phyloP scores from a whole-genome alignment of 257 asterid genomes.

The Paraleonurus japonicus region DNA sequence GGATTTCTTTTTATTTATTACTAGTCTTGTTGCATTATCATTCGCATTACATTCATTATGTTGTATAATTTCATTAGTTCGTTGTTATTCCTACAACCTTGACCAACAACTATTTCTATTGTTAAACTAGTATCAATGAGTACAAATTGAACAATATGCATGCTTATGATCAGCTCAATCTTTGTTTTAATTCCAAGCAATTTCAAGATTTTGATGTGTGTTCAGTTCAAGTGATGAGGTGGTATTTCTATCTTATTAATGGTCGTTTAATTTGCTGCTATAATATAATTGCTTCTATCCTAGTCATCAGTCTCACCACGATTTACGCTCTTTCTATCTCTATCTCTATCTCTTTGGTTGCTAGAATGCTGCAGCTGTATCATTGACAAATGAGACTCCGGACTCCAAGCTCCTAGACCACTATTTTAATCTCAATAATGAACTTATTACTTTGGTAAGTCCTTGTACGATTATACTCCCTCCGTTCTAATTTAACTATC shows the following conservation, averaged over 20 bases:
- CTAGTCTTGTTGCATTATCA: too few species aligned
- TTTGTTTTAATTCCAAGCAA: background rate
- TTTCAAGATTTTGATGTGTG: background rate
- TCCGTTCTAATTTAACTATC: too few species aligned
- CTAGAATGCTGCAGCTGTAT: slow-evolving; percentile 29
- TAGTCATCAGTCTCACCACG: slow-evolving; percentile 6
- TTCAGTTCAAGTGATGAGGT: background rate
- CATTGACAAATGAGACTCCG: slow-evolving; percentile 24
- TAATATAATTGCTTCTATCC: background rate
- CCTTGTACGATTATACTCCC: background rate
- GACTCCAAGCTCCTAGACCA: slow-evolving; percentile 53
- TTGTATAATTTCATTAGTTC: background rate
- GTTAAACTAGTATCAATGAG: background rate
- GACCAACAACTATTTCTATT: background rate
- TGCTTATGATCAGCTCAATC: background rate
- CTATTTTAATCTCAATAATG: slow-evolving; percentile 49
- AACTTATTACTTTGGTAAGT: slow-evolving; percentile 62
- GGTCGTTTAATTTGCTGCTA: background rate
- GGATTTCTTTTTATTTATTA: background rate
- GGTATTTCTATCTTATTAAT: background rate
- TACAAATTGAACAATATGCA: background rate
- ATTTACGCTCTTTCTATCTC: background rate
- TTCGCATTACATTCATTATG: background rate
- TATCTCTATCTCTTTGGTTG: slow-evolving; percentile 9
- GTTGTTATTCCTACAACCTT: background rate